Evolutionary conservation across 1,284 basidiomycete genomes (phyloP).

Genomic region (Trametes pubescens): DNA sequence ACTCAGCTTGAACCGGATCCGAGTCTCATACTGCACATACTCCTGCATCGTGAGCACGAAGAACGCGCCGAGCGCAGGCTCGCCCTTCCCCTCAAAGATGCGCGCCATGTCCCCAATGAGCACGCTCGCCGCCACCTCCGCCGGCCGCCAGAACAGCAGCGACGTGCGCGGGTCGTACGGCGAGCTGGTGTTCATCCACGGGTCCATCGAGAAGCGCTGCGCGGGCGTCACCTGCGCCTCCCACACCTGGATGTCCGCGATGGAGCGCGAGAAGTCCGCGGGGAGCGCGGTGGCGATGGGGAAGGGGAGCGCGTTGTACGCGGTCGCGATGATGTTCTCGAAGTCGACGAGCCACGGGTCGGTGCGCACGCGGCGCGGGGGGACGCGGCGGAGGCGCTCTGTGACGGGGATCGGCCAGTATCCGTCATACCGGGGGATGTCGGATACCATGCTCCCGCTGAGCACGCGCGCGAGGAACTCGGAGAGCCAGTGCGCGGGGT

Average conservation of each 20-base stretch:
- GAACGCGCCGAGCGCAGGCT: slow-evolving; percentile 32
- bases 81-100: slow-evolving; percentile 24
- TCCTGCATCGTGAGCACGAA: slow-evolving; percentile 36
- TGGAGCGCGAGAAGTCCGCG: slow-evolving; percentile 29
- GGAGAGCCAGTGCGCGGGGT: slow-evolving; percentile 47
- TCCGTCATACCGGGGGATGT: slow-evolving; percentile 40
- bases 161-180: slow-evolving; percentile 31
- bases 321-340: slow-evolving; percentile 42
- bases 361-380: slow-evolving; percentile 38
- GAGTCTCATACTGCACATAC: slow-evolving; percentile 30
- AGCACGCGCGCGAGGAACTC: slow-evolving; percentile 45
- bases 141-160: slow-evolving; percentile 37
- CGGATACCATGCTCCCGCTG: slow-evolving; percentile 39
- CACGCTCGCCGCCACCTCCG: slow-evolving; percentile 9
- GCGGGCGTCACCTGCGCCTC: slow-evolving; percentile 36
- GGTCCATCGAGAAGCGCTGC: not conserved
- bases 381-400: slow-evolving; percentile 34
- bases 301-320: slow-evolving; percentile 44
- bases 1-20: slow-evolving; percentile 43
- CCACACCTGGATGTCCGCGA: slow-evolving; percentile 42
- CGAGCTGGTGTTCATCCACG: slow-evolving; percentile 14
- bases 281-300: slow-evolving; percentile 36
- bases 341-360: slow-evolving; percentile 45
- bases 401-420: slow-evolving; percentile 42
- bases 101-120: slow-evolving; percentile 19